Evolutionary conservation across 305 asterid species (phyloP).

Genomic region (Petunia hybrid): DNA sequence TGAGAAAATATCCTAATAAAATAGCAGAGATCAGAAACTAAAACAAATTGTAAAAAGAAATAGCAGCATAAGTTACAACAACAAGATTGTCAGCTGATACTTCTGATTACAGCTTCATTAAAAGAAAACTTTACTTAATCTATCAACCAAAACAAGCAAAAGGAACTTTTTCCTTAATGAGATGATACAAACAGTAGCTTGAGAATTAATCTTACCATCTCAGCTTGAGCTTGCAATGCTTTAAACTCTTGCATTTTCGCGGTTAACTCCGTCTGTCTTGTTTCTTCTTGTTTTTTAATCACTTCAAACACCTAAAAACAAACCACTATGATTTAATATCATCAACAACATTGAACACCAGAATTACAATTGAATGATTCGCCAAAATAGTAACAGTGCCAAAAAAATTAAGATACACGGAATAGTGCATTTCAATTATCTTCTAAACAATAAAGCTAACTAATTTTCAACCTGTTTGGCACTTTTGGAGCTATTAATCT

Average conservation of each 20-base stretch:
- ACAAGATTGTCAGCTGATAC: not conserved
- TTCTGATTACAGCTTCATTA: not conserved
- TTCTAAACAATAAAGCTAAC: not conserved
- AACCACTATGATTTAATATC: slow-evolving; percentile 13
- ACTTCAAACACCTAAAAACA: slow-evolving; percentile 68
- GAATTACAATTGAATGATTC: slow-evolving; percentile 4
- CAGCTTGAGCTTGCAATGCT: slow-evolving; percentile 86
- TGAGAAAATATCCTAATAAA: not conserved
- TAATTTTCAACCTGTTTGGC: slow-evolving; percentile 61
- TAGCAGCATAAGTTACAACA: not conserved
- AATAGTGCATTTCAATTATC: not conserved
- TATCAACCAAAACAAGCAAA: slow-evolving; percentile 18
- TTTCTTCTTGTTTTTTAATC: slow-evolving; percentile 85
- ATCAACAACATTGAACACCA: slow-evolving; percentile 26
- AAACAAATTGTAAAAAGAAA: not conserved
- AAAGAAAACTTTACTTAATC: not conserved
- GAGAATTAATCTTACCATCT: slow-evolving; percentile 65
- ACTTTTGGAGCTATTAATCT: slow-evolving; percentile 58
- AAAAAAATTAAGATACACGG: not conserved
- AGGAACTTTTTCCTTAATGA: not conserved
- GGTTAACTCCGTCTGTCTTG: slow-evolving; percentile 71
- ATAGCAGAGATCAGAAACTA: slow-evolving; percentile 1
- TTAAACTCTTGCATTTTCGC: slow-evolving; percentile 76
- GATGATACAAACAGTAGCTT: not conserved
- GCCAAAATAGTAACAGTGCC: not conserved